A percentile compares a stretch with the other conserved stretches of the same genome.
Evolutionary conservation across 306 rosid genomes (phyloP).

Genomic region (Glycine latifolia): DNA sequence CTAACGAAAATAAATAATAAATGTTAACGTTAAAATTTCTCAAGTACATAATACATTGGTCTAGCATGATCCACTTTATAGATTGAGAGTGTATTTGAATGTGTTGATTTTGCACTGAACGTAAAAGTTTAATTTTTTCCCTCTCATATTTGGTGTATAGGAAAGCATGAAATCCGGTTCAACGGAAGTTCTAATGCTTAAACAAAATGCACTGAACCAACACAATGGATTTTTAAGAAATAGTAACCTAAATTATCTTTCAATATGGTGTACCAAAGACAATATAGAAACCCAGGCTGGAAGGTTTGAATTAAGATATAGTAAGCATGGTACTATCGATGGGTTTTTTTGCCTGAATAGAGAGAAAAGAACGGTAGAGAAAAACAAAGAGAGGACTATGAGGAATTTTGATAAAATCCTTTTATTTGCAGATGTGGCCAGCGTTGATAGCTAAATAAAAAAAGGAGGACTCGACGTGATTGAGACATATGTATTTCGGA

Average conservation of each 20-base stretch:
- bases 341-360: slow-evolving; percentile 1
- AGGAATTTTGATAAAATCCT: not conserved
- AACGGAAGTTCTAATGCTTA: no score
- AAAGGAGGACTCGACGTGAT: slow-evolving; percentile 80
- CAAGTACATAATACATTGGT: no score
- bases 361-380: not conserved
- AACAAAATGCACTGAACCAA: not conserved
- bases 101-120: no score
- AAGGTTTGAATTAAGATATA: not conserved
- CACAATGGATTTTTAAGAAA: not conserved
- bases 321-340: not conserved
- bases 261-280: not conserved
- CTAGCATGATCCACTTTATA: no score
- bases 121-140: no score
- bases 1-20: no score
- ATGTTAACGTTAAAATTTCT: no score
- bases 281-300: not conserved
- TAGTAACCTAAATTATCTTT: not conserved
- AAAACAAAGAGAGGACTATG: not conserved
- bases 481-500: slow-evolving; percentile 89
- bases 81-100: no score
- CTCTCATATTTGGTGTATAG: no score
- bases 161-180: no score
- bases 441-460: slow-evolving; percentile 70
- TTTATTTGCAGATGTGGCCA: slow-evolving; percentile 71